These are phyloP conservation scores for Aphanomyces invadans DNA, from an alignment of 352 stramenopile genomes.

Conservation along the genomic window DNA sequence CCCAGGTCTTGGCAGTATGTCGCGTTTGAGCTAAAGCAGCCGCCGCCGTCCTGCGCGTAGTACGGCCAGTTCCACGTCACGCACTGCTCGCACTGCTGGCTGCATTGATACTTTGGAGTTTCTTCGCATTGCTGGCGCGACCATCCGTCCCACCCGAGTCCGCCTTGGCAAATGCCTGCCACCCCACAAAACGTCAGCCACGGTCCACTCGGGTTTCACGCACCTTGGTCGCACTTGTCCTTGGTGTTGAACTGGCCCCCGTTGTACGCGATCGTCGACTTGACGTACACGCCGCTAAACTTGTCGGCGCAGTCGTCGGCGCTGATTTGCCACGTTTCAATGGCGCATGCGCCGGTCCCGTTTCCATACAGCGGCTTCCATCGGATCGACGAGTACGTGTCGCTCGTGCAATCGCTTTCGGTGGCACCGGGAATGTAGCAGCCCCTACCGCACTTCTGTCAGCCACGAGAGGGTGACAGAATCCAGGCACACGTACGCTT, in stretches of 20 bases:
- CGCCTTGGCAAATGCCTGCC: conserved; percentile 3
- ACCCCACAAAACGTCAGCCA: background rate
- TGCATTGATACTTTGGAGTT: background rate
- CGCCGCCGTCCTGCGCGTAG: background rate
- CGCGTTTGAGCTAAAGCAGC: conserved; percentile 10
- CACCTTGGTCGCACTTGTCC: conserved; percentile 7
- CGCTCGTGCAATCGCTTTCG: background rate
- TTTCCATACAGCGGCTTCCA: background rate
- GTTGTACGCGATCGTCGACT: background rate
- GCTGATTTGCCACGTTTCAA: background rate
- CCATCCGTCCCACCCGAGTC: background rate
- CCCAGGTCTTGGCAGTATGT: background rate
- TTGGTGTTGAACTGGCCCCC: background rate
- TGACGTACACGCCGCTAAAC: background rate
- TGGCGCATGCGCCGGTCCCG: conserved; percentile 1
- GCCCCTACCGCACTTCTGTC: background rate
- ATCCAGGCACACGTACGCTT: conserved; percentile 1
- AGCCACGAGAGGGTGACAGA: too few relatives aligned
- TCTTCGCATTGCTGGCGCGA: background rate
- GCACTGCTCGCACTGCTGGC: background rate
- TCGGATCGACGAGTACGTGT: background rate
- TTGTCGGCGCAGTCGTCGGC: background rate
- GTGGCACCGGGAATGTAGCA: background rate
- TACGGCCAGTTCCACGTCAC: conserved; percentile 7
- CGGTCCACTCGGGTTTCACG: too few relatives aligned